These are phyloP conservation scores for Cercospora brassicicola DNA, from an alignment of 2,329 filamentous ascomycete genomes.

Conservation along the genomic window DNA sequence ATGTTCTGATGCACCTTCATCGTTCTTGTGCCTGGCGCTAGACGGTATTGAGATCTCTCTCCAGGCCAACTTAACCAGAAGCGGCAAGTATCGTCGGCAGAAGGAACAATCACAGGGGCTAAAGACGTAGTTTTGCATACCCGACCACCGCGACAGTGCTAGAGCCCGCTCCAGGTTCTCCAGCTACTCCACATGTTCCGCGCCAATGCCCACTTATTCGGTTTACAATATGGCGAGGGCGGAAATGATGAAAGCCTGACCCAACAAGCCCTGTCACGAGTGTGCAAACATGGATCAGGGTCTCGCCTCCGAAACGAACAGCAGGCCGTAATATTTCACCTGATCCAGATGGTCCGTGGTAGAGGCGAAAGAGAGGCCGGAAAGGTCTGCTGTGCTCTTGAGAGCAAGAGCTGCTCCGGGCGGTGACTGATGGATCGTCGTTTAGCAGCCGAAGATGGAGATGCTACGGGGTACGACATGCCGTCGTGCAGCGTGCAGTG, in stretches of 20 bases:
- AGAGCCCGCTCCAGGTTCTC: neutral
- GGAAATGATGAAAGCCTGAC: neutral
- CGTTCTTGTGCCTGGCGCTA: constrained; percentile 5
- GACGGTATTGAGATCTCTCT: neutral
- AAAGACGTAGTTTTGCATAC: constrained; percentile 4
- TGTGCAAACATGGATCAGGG: neutral
- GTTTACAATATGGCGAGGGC: neutral
- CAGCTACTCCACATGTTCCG: neutral
- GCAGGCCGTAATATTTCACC: neutral
- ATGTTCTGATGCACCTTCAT: neutral
- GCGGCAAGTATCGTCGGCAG: constrained; percentile 3
- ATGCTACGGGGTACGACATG: neutral
- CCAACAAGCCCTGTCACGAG: neutral
- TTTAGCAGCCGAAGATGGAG: neutral
- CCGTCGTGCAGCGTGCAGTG: neutral
- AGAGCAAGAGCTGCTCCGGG: neutral
- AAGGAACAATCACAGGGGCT: neutral
- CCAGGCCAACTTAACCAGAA: neutral
- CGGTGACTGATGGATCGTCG: neutral
- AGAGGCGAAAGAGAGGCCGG: neutral
- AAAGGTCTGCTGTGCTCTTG: neutral
- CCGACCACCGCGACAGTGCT: neutral
- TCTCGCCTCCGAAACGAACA: neutral
- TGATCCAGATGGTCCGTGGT: neutral
- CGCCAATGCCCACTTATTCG: neutral